phyloP scores from a whole-genome alignment of 2,329 filamentous ascomycete species.

The Cercospora berteroae region DNA sequence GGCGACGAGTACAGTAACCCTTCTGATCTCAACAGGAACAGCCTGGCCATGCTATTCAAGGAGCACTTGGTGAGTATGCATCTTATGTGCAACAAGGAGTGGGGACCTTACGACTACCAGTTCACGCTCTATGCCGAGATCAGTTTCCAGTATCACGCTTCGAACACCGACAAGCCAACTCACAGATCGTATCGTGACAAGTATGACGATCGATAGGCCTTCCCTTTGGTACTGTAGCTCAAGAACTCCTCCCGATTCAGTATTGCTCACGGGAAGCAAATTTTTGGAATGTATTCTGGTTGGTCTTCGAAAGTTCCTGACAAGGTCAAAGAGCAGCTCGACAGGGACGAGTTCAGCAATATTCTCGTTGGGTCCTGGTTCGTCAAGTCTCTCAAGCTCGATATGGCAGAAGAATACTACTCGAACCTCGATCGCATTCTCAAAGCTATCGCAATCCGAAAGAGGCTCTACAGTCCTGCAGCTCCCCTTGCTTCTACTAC shows the following conservation, averaged over 20 bases:
- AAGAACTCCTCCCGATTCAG: background rate
- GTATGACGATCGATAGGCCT: background rate
- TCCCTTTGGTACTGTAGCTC: background rate
- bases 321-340: background rate
- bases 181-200: background rate
- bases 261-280: background rate
- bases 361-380: background rate
- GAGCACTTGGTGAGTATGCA: background rate
- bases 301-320: background rate
- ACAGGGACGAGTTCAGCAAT: too few relatives aligned
- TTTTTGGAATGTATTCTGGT: background rate
- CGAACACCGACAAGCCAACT: background rate
- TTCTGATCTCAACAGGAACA: background rate
- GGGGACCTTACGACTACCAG: background rate
- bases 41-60: background rate
- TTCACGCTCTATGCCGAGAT: background rate
- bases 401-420: background rate
- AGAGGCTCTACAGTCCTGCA: background rate
- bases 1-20: background rate
- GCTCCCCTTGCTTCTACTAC: background rate
- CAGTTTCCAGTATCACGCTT: background rate
- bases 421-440: background rate
- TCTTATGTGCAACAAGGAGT: background rate
- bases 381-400: background rate
- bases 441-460: background rate